These are phyloP conservation scores for Symbiodinium natans DNA, from an alignment of 73 alveolate genomes.

Conservation along the genomic window DNA sequence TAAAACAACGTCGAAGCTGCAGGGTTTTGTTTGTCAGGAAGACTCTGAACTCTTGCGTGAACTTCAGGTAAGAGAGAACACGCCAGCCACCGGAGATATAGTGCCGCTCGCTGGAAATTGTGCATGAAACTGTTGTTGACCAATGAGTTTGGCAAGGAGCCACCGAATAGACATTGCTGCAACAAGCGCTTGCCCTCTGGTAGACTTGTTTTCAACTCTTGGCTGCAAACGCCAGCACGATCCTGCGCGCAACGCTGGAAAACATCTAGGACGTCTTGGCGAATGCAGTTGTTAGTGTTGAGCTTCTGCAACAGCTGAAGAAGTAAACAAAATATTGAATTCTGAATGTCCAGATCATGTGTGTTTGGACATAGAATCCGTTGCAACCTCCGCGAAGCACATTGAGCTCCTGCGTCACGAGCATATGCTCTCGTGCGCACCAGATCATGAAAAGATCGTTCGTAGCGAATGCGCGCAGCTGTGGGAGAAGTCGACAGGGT, in stretches of 20 bases:
- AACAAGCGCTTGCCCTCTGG: neutral
- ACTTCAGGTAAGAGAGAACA: neutral
- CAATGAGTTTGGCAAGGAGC: neutral
- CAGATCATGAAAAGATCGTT: neutral
- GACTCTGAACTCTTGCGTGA: neutral
- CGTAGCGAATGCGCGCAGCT: neutral
- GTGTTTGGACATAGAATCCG: neutral
- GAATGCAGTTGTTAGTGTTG: neutral
- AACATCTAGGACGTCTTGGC: neutral
- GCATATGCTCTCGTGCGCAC: neutral
- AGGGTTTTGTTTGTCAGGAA: neutral
- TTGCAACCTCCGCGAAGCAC: neutral
- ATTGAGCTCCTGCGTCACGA: neutral
- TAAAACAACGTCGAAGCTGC: neutral
- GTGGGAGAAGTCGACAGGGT: neutral
- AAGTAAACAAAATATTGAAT: neutral
- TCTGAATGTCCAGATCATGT: neutral
- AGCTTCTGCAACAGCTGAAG: constrained; percentile 7
- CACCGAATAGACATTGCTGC: neutral
- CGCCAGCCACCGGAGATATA: neutral
- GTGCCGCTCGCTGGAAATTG: neutral
- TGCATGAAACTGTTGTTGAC: neutral
- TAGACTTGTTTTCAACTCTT: neutral
- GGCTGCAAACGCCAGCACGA: neutral
- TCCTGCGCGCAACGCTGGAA: neutral